phyloP scores from a whole-genome alignment of 176 grass and related monocot species.

The bread wheat (Triticum aestivum) region IWGSC_CS_RefSeq_v2.1 NC_057803.1:97253366-97253865 shows the following conservation, averaged over 20 bases:
- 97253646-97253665: slow-evolving; percentile 84
- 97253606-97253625: slow-evolving; percentile 92
- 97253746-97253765: background rate
- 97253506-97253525: background rate
- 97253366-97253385: slow-evolving; percentile 19
- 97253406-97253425: slow-evolving; percentile 93
- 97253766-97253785: background rate
- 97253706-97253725: background rate
- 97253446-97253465: slow-evolving; percentile 96
- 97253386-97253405: slow-evolving; percentile 10
- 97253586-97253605: slow-evolving; percentile 93
- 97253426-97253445: slow-evolving; percentile 98
- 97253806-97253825: background rate
- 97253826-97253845: background rate
- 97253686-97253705: background rate
- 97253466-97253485: slow-evolving; percentile 74
- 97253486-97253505: background rate
- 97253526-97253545: slow-evolving; percentile 18
- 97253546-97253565: slow-evolving; percentile 1
- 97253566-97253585: slow-evolving; percentile 39
- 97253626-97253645: slow-evolving; percentile 89
- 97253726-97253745: background rate
- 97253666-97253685: background rate
- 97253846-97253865: background rate
- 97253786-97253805: background rate